A percentile compares a stretch with the other conserved stretches of the same genome.
Evolutionary conservation across 2,329 filamentous ascomycete species (phyloP).

Genomic region (Bretziella fagacearum): DNA sequence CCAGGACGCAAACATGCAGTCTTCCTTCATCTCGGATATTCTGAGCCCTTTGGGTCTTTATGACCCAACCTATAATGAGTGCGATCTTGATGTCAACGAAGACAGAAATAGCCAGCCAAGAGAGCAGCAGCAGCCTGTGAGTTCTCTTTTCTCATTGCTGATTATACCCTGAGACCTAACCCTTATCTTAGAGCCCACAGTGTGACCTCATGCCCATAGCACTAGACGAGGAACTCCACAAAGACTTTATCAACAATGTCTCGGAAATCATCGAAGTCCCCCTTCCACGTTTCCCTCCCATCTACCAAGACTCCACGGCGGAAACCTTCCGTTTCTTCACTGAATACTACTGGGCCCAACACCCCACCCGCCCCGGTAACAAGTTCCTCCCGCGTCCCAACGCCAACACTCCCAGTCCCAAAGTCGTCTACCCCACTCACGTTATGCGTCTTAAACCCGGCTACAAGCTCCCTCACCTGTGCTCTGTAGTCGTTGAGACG

Average conservation of each 20-base stretch:
- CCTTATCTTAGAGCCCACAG: neutral
- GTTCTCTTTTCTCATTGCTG: too few relatives aligned
- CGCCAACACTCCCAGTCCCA: neutral
- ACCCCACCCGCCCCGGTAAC: neutral
- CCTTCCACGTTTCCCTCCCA: neutral
- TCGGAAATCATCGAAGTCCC: neutral
- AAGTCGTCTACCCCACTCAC: neutral
- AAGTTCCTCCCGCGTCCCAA: neutral
- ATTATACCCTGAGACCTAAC: neutral
- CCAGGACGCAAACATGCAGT: neutral
- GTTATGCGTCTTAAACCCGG: neutral
- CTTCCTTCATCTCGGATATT: neutral
- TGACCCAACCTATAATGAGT: neutral
- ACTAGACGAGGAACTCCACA: neutral
- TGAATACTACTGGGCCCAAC: neutral
- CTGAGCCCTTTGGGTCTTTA: neutral
- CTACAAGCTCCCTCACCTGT: slow-evolving; percentile 4
- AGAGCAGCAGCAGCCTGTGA: neutral
- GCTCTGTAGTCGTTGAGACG: slow-evolving; percentile 1
- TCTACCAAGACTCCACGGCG: neutral
- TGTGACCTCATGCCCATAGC: neutral
- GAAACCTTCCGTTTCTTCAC: neutral
- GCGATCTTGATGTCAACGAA: neutral
- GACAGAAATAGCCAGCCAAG: neutral
- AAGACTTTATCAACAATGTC: neutral